These are phyloP conservation scores for Leccinum disarticulatum DNA, from an alignment of 768 basidiomycete species.

Conservation along the genomic window DNA sequence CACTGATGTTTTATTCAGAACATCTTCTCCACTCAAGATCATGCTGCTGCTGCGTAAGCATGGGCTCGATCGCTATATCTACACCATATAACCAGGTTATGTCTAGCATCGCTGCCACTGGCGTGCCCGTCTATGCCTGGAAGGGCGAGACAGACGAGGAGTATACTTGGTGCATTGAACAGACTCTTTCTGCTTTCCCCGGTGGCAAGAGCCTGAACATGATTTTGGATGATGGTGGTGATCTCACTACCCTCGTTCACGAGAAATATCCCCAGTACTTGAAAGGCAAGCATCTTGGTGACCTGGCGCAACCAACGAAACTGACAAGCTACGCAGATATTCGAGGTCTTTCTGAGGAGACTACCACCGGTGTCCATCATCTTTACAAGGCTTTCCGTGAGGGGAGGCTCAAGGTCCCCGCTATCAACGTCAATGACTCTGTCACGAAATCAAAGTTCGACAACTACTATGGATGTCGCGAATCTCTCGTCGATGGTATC, in stretches of 20 bases:
- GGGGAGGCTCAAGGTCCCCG: slow-evolving; percentile 93
- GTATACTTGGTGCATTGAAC: slow-evolving; percentile 97
- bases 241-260: slow-evolving; percentile 92
- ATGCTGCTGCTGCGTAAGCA: slow-evolving; percentile 93
- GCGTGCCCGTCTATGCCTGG: slow-evolving; percentile 98
- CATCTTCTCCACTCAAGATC: slow-evolving; percentile 99
- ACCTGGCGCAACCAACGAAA: neutral
- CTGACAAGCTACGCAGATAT: slow-evolving; percentile 51
- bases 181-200: slow-evolving; percentile 87
- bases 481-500: slow-evolving; percentile 99
- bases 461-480: slow-evolving; percentile 98
- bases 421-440: slow-evolving; percentile 99
- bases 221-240: slow-evolving; percentile 99
- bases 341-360: slow-evolving; percentile 96
- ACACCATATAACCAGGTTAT: slow-evolving; percentile 1
- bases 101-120: slow-evolving; percentile 89
- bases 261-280: slow-evolving; percentile 95
- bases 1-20: slow-evolving; percentile 52
- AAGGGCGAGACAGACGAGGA: slow-evolving; percentile 99
- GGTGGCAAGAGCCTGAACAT: slow-evolving; percentile 87
- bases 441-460: slow-evolving; percentile 99
- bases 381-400: slow-evolving; percentile 98
- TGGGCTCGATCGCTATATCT: neutral
- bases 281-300: slow-evolving; percentile 43
- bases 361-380: slow-evolving; percentile 99